Evolutionary conservation across 139 green algal genomes (phyloP), one percentile per base, ranked within the genome.

Genomic region (Chlorella sp.): DNA sequence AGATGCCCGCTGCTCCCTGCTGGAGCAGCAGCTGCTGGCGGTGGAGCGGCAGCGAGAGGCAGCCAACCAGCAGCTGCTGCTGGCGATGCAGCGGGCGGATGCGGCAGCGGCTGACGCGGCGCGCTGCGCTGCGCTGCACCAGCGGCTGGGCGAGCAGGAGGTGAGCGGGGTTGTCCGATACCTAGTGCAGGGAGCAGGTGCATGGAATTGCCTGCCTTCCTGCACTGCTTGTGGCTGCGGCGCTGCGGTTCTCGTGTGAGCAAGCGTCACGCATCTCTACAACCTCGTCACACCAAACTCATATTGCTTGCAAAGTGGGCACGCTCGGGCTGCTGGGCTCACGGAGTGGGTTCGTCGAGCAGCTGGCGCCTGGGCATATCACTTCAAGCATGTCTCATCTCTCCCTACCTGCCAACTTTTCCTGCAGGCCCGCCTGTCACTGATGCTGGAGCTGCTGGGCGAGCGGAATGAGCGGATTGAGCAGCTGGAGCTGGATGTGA

Each of bases 401-500:
- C 78, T n/a, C 16, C 76, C 37, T 32, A 14, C 76, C 30, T 36
- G 15, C 34, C 34, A 60, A 2, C 57, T 4, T 37, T 0, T 5
- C 12, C 18, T 3, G 11, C 34, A 90, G 75, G 48, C 77, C 12
- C 90, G 91, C 78, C 91, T 94, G 39, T 88, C 90, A 37, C 89
- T 94, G 36, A 87, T 92, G 48, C 79, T 96, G 36, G 93, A 96
- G 91, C 57, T 95, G 37, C 87, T 96, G 88, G 95, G 95, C 0
- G 96, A 97, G 86, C 90, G 94, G 2, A 96, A 96, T 80, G 93
- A 97, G 86, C 88, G 90, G 0, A 93, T 97, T 0, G 95, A 96
- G 57, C 88, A 96, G 89, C 86, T 98, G 42, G 93, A 97, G 91
- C 94, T 95, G 15, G 95, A 97, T 89, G 94, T 97, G 24, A 60